A percentile compares a stretch with the other conserved stretches of the same genome.
These are phyloP conservation scores for Mycena latifolia DNA, from an alignment of 768 basidiomycete species.

Conservation along the genomic window DNA sequence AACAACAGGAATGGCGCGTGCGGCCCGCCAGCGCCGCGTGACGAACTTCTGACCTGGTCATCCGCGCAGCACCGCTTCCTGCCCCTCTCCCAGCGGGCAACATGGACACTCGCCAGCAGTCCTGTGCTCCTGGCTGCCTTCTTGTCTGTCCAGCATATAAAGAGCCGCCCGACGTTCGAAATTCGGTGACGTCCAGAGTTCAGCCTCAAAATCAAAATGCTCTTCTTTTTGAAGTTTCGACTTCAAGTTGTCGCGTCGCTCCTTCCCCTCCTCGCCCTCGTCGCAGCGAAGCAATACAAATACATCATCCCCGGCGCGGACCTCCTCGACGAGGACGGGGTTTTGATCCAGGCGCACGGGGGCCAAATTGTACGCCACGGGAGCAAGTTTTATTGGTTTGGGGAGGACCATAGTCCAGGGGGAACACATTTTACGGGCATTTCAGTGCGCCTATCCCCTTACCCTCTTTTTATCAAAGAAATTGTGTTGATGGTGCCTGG, in stretches of 20 bases:
- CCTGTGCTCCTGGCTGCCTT: slow-evolving; percentile 21
- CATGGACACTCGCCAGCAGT: slow-evolving; percentile 10
- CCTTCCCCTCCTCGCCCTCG: slow-evolving; percentile 24
- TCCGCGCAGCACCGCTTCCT: slow-evolving; percentile 18
- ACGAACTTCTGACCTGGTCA: slow-evolving; percentile 30
- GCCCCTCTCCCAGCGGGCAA: slow-evolving; percentile 6
- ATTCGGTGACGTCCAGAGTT: slow-evolving; percentile 1
- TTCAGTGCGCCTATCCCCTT: slow-evolving; percentile 19
- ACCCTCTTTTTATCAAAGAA: slow-evolving; percentile 1
- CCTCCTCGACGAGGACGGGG: slow-evolving; percentile 23
- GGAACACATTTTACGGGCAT: slow-evolving; percentile 24
- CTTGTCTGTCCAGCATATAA: slow-evolving; percentile 24
- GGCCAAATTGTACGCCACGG: slow-evolving; percentile 24
- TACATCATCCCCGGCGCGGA: slow-evolving; percentile 28
- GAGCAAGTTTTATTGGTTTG: slow-evolving; percentile 29
- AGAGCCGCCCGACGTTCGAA: slow-evolving; percentile 7
- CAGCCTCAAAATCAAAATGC: slow-evolving; percentile 21
- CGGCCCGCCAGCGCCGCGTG: slow-evolving; percentile 18
- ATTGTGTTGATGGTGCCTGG: slow-evolving; percentile 15
- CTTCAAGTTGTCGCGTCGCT: slow-evolving; percentile 23
- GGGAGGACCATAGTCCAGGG: slow-evolving; percentile 23
- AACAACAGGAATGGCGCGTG: slow-evolving; percentile 4
- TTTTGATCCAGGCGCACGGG: slow-evolving; percentile 30
- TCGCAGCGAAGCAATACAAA: slow-evolving; percentile 25
- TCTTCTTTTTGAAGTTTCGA: slow-evolving; percentile 17